Evolutionary conservation across 2,329 filamentous ascomycete genomes (phyloP).

Genomic region (Bipolaris gigantea): DNA sequence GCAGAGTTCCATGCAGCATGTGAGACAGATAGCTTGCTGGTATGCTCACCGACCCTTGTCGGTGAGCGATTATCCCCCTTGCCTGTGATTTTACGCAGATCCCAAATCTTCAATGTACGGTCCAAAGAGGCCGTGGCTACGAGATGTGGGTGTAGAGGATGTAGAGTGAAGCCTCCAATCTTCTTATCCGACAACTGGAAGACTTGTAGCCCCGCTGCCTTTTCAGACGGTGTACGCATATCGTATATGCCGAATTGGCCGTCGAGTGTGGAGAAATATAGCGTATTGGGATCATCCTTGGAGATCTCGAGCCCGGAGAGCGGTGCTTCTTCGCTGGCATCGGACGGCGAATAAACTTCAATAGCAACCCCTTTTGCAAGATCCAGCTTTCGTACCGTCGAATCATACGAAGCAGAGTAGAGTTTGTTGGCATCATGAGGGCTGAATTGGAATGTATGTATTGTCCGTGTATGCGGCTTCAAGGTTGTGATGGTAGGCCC

Average conservation of each 20-base stretch:
- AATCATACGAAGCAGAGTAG: constrained; percentile 89
- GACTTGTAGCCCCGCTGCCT: constrained; percentile 57
- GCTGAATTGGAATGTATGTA: constrained; percentile 80
- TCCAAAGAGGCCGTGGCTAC: constrained; percentile 89
- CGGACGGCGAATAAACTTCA: constrained; percentile 77
- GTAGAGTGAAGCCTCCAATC: constrained; percentile 88
- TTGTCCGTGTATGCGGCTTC: constrained; percentile 87
- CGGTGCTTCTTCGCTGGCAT: constrained; percentile 70
- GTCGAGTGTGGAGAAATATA: constrained; percentile 86
- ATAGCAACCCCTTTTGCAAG: constrained; percentile 76
- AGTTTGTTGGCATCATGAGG: constrained; percentile 72
- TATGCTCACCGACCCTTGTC: constrained; percentile 75
- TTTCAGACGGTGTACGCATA: constrained; percentile 60
- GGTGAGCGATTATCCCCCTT: constrained; percentile 65
- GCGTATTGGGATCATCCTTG: constrained; percentile 66
- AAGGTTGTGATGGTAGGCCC: constrained; percentile 85
- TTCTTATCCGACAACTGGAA: constrained; percentile 88
- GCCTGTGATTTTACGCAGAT: constrained; percentile 75
- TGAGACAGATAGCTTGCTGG: constrained; percentile 81
- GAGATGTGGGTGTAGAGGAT: constrained; percentile 78
- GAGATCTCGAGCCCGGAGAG: constrained; percentile 85
- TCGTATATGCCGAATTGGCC: constrained; percentile 83
- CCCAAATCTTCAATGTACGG: constrained; percentile 88
- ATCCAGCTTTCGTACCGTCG: constrained; percentile 84
- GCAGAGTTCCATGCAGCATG: constrained; percentile 87